Evolutionary conservation across 768 basidiomycete genomes (phyloP).

Genomic region (Leucogyrophana mollusca): DNA sequence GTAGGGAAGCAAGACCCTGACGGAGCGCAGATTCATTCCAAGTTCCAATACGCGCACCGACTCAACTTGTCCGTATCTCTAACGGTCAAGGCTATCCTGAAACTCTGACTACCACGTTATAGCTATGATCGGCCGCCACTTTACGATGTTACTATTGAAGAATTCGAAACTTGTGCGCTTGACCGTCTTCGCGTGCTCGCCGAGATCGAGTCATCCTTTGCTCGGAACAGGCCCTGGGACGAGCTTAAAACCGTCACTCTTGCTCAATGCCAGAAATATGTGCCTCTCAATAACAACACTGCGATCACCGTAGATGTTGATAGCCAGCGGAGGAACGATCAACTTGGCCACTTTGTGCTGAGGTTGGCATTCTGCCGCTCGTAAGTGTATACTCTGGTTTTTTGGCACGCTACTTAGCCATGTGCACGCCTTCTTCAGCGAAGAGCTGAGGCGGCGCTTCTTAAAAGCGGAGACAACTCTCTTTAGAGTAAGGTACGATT

Average conservation of each 20-base stretch:
- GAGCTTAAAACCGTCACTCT: constrained; percentile 68
- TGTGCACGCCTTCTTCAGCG: constrained; percentile 44
- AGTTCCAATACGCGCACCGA: constrained; percentile 59
- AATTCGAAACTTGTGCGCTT: constrained; percentile 91
- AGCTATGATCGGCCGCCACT: constrained; percentile 88
- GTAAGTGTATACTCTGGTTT: constrained; percentile 49
- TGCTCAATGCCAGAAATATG: constrained; percentile 68
- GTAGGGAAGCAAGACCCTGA: background rate
- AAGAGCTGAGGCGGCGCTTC: constrained; percentile 86
- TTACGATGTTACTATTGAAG: constrained; percentile 89
- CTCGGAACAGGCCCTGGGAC: constrained; percentile 78
- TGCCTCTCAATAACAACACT: constrained; percentile 65
- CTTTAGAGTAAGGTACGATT: constrained; percentile 81
- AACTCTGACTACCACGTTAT: constrained; percentile 8
- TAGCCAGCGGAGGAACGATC: constrained; percentile 74
- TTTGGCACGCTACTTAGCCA: background rate
- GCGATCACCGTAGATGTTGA: constrained; percentile 48
- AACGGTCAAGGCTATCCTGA: constrained; percentile 1
- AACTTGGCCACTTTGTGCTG: constrained; percentile 91
- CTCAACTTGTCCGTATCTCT: constrained; percentile 71
- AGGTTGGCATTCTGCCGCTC: constrained; percentile 94
- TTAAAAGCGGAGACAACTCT: constrained; percentile 85
- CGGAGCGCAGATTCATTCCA: background rate
- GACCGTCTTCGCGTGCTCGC: constrained; percentile 84
- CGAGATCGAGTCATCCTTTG: constrained; percentile 88